A percentile compares a stretch with the other conserved stretches of the same genome.
These are phyloP conservation scores for Xylona heveae DNA, from an alignment of 495 filamentous ascomycete genomes.

Conservation along the genomic window DNA sequence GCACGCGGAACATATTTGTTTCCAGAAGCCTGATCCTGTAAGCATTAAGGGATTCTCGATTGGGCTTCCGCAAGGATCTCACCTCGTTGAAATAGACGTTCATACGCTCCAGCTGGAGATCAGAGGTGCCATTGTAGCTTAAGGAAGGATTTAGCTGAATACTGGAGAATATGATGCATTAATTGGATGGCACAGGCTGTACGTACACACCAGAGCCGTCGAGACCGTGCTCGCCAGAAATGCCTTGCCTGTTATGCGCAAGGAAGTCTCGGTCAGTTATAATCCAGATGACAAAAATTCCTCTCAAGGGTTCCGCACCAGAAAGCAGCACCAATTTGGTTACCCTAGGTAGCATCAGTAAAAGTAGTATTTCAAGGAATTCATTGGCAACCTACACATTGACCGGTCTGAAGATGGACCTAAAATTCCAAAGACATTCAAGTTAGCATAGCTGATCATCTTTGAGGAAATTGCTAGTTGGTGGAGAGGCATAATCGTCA, in stretches of 20 bases:
- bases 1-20: constrained; percentile 99
- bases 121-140: constrained; percentile 92
- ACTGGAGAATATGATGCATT: constrained; percentile 9
- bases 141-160: constrained; percentile 4
- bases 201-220: constrained; percentile 85
- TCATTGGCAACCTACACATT: constrained; percentile 52
- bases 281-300: too few relatives aligned
- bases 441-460: constrained; percentile 3
- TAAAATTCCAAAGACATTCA: constrained; percentile 16
- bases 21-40: constrained; percentile 45
- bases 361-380: constrained; percentile 9
- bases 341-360: constrained; percentile 46
- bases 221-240: constrained; percentile 97
- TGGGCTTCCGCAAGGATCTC: constrained; percentile 10
- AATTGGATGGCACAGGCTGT: constrained; percentile 3
- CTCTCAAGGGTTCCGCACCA: constrained; percentile 37
- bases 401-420: constrained; percentile 98
- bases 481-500: too few relatives aligned
- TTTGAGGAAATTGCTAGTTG: neutral
- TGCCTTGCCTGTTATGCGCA: constrained; percentile 51
- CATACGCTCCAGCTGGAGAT: constrained; percentile 99
- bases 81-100: constrained; percentile 99
- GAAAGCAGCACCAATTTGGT: constrained; percentile 99
- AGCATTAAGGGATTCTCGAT: constrained; percentile 5
- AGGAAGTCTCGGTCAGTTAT: constrained; percentile 13